Base-by-base conservation (phyloP, 1,284 basidiomycete species). In the Melampsora medusae region DNA sequence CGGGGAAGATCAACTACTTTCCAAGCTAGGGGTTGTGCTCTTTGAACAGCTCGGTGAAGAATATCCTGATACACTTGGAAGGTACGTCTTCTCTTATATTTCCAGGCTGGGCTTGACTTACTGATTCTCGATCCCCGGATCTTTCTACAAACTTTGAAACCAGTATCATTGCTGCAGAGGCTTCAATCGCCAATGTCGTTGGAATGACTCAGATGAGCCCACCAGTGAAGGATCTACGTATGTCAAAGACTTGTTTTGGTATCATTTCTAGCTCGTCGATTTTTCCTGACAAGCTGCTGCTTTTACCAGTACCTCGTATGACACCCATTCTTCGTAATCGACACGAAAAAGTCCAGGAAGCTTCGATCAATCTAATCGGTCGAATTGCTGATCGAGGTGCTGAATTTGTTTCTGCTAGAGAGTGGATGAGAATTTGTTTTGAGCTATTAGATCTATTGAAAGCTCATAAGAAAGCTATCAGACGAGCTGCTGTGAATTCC, bases 191-290 rank as follows among this genome's bases (percentile, higher is more conserved):
- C 79, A 99, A 99, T 81, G 97, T 99, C 46, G 95, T 99, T 78
- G 97, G 97, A 85, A 99, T 99, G 97, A 97, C 96, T 14, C 93
- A 98, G 84, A 99, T 99, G 97, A 98, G 97, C 83, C 97, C 97
- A 22, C 97, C 95, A 0, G 94, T 99, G 66, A 99, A 99, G 84
- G 97, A 99, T 86, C 89, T 99, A 73, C 83, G 92, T 95, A 83
- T 88, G 93, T 87, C 28, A 12, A 19, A 49, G 12, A 16, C 28
- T 28, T 28, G 12, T 12, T 5, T 62, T 28, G 14, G 25, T 16
- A 14, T n/a, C 12, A 19, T 14, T 35, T 3, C 42, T 25, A 31
- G 9, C n/a, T 4, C 22, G 5, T 77, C 14, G 7, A 12, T 68
- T 25, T 59, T 17, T 22, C 16, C 12, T 71, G 28, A 48, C 19